A percentile compares a stretch with the other conserved stretches of the same genome.
Evolutionary conservation across 2,329 filamentous ascomycete species (phyloP).

Genomic region (Monosporascus sp.): DNA sequence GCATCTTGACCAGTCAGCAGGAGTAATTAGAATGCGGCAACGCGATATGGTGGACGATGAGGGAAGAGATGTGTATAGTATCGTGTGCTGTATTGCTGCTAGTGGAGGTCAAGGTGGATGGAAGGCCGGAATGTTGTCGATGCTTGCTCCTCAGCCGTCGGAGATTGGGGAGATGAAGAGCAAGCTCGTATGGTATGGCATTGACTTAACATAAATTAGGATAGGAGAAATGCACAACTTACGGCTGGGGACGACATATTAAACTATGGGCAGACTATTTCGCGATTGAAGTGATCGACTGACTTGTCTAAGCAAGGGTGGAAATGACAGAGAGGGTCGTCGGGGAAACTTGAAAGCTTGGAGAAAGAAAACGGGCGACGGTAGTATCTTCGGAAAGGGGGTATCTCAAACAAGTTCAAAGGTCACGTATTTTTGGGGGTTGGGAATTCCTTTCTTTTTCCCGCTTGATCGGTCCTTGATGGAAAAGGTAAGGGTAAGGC

Average conservation of each 20-base stretch:
- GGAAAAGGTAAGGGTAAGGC: background rate
- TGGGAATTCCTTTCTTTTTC: constrained; percentile 1
- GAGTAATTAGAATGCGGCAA: constrained; percentile 1
- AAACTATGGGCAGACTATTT: constrained; percentile 21
- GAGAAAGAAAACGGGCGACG: constrained; percentile 10
- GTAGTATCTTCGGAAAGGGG: constrained; percentile 17
- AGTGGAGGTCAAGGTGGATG: constrained; percentile 7
- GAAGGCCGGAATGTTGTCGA: background rate
- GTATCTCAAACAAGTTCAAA: constrained; percentile 19
- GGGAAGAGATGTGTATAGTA: background rate
- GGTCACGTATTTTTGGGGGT: background rate
- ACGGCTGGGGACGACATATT: constrained; percentile 32
- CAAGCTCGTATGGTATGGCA: too few species aligned
- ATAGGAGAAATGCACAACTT: constrained; percentile 14
- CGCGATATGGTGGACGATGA: background rate
- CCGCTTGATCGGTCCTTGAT: background rate
- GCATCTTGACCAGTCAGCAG: constrained; percentile 21
- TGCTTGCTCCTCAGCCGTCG: background rate
- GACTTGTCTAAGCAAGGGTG: constrained; percentile 10
- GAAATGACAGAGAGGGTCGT: constrained; percentile 8
- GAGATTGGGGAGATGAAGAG: background rate
- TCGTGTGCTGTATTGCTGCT: background rate
- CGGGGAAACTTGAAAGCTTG: constrained; percentile 5
- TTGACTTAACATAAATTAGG: background rate
- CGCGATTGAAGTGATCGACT: constrained; percentile 11